Evolutionary conservation across 495 filamentous ascomycete species (phyloP).

Genomic region (Talaromyces nanjingensis): DNA sequence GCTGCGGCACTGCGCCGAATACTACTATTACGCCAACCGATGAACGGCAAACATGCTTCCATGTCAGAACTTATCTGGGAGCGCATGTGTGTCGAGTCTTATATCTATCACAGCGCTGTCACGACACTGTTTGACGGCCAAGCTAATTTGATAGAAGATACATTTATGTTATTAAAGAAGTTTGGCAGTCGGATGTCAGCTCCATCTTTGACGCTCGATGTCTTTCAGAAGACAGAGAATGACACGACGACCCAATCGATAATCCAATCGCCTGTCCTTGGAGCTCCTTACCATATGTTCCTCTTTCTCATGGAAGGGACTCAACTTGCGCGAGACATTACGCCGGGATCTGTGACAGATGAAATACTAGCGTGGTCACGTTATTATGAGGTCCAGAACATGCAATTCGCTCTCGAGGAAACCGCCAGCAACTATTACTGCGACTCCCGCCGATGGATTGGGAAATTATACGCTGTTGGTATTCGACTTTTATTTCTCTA

Average conservation of each 20-base stretch:
- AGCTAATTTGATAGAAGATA: not conserved
- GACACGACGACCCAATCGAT: not conserved
- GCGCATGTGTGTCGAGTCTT: slow-evolving; percentile 7
- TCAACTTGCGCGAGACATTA: not conserved
- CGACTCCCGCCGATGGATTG: slow-evolving; percentile 5
- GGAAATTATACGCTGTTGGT: not conserved
- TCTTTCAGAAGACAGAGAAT: not conserved
- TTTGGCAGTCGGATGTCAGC: not conserved
- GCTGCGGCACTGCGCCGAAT: slow-evolving; percentile 2
- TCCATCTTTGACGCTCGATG: not conserved
- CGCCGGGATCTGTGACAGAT: not conserved
- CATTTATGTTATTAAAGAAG: not conserved
- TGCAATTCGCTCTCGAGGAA: not conserved
- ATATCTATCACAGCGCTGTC: slow-evolving; percentile 7
- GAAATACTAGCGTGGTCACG: slow-evolving; percentile 1
- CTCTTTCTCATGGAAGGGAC: slow-evolving; percentile 3
- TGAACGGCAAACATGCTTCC: not conserved
- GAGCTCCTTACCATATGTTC: slow-evolving; percentile 7
- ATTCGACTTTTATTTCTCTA: slow-evolving; percentile 7
- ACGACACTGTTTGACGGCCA: slow-evolving; percentile 5
- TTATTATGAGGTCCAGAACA: not conserved
- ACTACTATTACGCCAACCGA: not conserved
- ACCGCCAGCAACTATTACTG: not conserved
- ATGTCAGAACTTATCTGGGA: slow-evolving; percentile 6
- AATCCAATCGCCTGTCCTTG: slow-evolving; percentile 4